Evolutionary conservation across 2,329 filamentous ascomycete genomes (phyloP), one percentile per base, ranked within the genome.

Genomic region (Talaromyces amestolkiae): DNA sequence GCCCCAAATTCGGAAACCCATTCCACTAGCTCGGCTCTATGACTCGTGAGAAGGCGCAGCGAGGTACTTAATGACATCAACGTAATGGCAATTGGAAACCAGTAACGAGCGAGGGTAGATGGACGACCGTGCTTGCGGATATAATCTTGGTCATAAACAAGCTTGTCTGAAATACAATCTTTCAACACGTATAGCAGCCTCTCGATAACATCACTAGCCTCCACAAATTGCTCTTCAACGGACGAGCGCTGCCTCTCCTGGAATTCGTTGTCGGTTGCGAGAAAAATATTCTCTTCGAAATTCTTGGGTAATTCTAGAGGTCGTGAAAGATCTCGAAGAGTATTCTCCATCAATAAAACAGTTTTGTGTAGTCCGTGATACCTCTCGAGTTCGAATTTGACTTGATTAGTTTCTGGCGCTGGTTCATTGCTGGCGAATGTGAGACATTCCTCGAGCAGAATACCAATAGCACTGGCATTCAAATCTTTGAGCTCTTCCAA

Each of bases 41-140:
- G 86, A 73, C 89, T 91, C 67, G 91, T 83, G 35, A 96, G 78
- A 43, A 98, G 86, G 24, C 89, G 89, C 17, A 98, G 81, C n/a
- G 96, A 83, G 0, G 93, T 97, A 17, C 91, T 93, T 0, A 92
- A 94, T 0, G 93, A 97, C 11, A 96, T 80, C 2, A 97, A 75
- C 1, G 92, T 84, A 9, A 87, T 77, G 1, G 87, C 84, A 0
- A 87, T 85, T 0, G 93, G 92, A 5, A 97, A 82, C 95, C 95
- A 99, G 78, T 97, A 98, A 58, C 95, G 87, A 3, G 96, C 83
- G 5, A 95, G 72, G 45, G 82, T 81, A 4, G 90, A 87, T 0
- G 95, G 95, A 24, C 89, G 89, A 8, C 94, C 93, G 74, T 94
- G 89, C 61, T 87, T 78, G 33, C 77, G 76, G 3, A 89, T 85